Evolutionary conservation across 2,329 filamentous ascomycete species (phyloP).

Genomic region (Colletotrichum scovillei): DNA sequence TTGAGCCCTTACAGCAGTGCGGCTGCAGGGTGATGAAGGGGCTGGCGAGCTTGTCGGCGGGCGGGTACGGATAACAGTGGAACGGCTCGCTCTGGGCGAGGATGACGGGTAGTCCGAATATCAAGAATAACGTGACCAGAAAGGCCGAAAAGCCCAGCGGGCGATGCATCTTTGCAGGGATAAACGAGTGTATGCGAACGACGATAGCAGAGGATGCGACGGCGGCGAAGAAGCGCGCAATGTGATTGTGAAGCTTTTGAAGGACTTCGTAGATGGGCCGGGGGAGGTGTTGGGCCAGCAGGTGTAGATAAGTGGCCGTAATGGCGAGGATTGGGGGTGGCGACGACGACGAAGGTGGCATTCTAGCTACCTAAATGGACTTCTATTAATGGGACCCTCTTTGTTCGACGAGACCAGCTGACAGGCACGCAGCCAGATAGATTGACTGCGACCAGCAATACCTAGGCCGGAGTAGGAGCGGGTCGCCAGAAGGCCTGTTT

Average conservation of each 20-base stretch:
- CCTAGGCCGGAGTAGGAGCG: neutral
- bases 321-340: conserved; percentile 32
- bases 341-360: conserved; percentile 20
- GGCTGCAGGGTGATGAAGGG: conserved; percentile 29
- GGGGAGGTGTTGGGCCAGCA: conserved; percentile 30
- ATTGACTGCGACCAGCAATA: neutral
- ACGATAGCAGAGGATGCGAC: conserved; percentile 18
- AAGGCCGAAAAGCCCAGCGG: conserved; percentile 26
- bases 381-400: neutral
- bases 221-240: neutral
- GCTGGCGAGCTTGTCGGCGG: conserved; percentile 17
- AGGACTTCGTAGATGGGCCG: conserved; percentile 25
- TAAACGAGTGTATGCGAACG: conserved; percentile 16
- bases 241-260: conserved; percentile 8
- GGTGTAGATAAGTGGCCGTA: conserved; percentile 27
- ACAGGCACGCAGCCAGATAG: neutral
- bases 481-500: neutral
- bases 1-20: conserved; percentile 28
- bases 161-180: conserved; percentile 31
- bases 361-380: conserved; percentile 12
- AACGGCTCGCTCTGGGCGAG: conserved; percentile 32
- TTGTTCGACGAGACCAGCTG: neutral
- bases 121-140: conserved; percentile 9
- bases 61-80: conserved; percentile 34
- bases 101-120: conserved; percentile 28